Conservation (phyloP, 768 basidiomycete species). For the Tubosaeta sp. region DNA sequence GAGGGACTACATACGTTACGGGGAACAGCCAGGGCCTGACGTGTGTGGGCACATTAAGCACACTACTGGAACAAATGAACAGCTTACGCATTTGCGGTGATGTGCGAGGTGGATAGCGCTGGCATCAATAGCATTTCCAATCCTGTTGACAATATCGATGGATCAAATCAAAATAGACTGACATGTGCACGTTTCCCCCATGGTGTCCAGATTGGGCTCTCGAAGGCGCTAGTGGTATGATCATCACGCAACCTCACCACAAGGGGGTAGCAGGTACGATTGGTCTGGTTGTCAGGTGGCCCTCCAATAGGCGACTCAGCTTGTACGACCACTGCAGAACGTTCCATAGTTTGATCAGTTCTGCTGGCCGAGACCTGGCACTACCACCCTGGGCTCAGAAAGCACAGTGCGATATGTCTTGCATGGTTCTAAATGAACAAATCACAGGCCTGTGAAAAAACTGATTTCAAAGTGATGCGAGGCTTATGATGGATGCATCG, state of each 20-base stretch:
- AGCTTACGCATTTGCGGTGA: neutral
- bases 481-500: conserved; percentile 59
- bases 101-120: neutral
- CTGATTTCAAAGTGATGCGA: neutral
- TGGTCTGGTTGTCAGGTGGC: neutral
- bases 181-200: neutral
- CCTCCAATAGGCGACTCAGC: neutral
- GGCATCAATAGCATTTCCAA: neutral
- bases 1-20: neutral
- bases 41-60: neutral
- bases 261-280: neutral
- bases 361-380: conserved; percentile 35
- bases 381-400: conserved; percentile 66
- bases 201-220: conserved; percentile 14
- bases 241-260: neutral
- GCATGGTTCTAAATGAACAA: conserved; percentile 58
- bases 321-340: neutral
- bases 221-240: conserved; percentile 5
- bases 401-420: conserved; percentile 76
- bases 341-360: neutral
- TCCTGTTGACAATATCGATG: neutral
- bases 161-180: too few species aligned
- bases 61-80: neutral
- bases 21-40: neutral
- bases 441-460: neutral